Conservation (phyloP, 2,329 filamentous ascomycete genomes). For the Ophiosphaerella herpotricha region DNA sequence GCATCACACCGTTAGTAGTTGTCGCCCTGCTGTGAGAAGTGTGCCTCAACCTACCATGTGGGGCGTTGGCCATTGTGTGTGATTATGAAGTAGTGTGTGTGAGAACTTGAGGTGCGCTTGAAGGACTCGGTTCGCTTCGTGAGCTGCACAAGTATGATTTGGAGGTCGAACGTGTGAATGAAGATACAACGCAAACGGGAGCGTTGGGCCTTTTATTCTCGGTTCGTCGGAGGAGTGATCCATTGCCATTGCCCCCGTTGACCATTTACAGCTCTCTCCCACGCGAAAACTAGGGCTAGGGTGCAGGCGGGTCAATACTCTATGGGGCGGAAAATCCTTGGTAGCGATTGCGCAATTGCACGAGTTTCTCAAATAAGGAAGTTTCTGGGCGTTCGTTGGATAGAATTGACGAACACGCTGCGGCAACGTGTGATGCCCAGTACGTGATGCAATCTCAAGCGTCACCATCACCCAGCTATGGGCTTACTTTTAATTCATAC, state of each 20-base stretch:
- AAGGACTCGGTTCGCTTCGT: not conserved
- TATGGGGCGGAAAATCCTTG: constrained; percentile 40
- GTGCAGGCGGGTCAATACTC: constrained; percentile 19
- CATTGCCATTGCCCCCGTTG: constrained; percentile 8
- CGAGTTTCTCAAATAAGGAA: constrained; percentile 30
- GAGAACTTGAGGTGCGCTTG: not conserved
- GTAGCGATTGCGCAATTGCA: constrained; percentile 47
- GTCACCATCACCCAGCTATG: not conserved
- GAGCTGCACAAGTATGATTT: not conserved
- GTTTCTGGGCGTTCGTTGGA: constrained; percentile 7
- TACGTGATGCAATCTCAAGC: not conserved
- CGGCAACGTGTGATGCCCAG: constrained; percentile 16
- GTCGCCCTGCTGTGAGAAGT: not conserved
- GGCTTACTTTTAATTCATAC: constrained; percentile 5
- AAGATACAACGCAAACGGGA: constrained; percentile 1
- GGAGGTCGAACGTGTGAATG: not conserved
- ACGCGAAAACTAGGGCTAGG: constrained; percentile 24
- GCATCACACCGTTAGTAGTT: constrained; percentile 20
- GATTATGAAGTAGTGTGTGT: too few species aligned
- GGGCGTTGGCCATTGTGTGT: constrained; percentile 54
- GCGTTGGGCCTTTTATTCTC: constrained; percentile 18
- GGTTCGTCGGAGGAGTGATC: not conserved
- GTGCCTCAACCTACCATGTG: constrained; percentile 50
- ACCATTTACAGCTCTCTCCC: constrained; percentile 9
- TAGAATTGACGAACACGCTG: not conserved